These are phyloP conservation scores for Wickerhamia fluorescens DNA, from an alignment of 805 yeast species.

Conservation along the genomic window DNA sequence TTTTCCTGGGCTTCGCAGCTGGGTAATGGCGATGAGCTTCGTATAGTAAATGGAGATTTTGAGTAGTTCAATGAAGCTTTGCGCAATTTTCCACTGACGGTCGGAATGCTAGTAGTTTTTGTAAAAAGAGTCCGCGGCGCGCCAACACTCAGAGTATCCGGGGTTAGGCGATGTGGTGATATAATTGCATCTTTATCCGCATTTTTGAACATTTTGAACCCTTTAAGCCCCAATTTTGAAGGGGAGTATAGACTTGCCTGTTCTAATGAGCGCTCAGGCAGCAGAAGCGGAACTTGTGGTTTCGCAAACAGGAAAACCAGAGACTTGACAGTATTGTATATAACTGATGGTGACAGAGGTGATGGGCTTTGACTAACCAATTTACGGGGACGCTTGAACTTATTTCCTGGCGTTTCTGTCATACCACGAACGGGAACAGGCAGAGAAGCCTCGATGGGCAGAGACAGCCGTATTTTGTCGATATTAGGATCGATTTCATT, in stretches of 20 bases:
- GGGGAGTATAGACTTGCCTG: slow-evolving; percentile 16
- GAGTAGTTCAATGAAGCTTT: slow-evolving; percentile 8
- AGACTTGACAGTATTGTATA: slow-evolving; percentile 5
- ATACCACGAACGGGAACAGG: too few species aligned
- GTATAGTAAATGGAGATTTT: slow-evolving; percentile 9
- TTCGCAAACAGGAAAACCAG: slow-evolving; percentile 6
- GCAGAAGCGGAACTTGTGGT: background rate
- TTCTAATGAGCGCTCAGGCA: too few species aligned
- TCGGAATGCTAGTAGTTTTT: background rate
- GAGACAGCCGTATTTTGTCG: too few species aligned
- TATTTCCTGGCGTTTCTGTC: too few species aligned
- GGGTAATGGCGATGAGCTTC: slow-evolving; percentile 7
- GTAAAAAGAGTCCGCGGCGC: slow-evolving; percentile 3
- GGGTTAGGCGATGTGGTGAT: slow-evolving; percentile 21
- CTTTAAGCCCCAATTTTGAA: slow-evolving; percentile 21
- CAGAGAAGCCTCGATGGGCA: too few species aligned
- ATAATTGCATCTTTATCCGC: slow-evolving; percentile 25
- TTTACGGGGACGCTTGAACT: slow-evolving; percentile 38
- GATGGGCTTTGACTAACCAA: slow-evolving; percentile 39
- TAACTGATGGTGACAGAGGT: slow-evolving; percentile 20
- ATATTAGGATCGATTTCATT: slow-evolving; percentile 22
- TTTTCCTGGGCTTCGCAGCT: slow-evolving; percentile 16
- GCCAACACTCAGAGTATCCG: too few species aligned
- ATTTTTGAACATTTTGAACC: slow-evolving; percentile 30
- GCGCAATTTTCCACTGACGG: slow-evolving; percentile 3